Conservation (phyloP, 1,139 yeast species). For the Protomyces inouyei region DNA sequence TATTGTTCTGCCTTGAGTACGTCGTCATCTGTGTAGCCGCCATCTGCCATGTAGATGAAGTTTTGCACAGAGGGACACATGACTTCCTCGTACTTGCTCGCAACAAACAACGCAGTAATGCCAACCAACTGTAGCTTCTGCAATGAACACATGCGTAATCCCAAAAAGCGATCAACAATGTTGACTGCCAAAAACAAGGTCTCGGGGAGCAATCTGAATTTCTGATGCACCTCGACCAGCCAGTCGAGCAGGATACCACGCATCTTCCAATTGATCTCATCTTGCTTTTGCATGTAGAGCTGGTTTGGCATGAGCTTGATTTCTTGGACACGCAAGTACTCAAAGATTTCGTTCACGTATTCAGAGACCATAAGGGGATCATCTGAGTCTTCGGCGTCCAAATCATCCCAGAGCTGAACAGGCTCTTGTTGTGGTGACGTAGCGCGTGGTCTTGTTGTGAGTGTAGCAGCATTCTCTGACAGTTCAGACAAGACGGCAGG, state of each 20-base stretch:
- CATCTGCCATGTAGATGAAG: conserved; percentile 84
- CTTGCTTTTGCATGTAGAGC: conserved; percentile 67
- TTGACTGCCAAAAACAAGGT: conserved; percentile 84
- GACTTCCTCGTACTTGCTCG: conserved; percentile 94
- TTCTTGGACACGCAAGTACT: conserved; percentile 71
- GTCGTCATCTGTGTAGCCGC: conserved; percentile 77
- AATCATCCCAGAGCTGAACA: conserved; percentile 67
- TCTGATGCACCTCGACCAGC: conserved; percentile 87
- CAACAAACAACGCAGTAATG: conserved; percentile 82
- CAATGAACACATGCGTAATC: conserved; percentile 70
- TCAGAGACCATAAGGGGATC: conserved; percentile 96
- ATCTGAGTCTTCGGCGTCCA: conserved; percentile 82
- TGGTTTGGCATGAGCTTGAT: conserved; percentile 65
- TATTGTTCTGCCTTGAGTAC: conserved; percentile 82
- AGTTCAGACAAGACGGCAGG: conserved; percentile 1
- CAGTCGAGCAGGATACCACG: conserved; percentile 89
- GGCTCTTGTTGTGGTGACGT: background rate
- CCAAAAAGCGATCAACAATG: conserved; percentile 84
- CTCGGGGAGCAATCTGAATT: conserved; percentile 84
- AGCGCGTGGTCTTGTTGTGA: background rate
- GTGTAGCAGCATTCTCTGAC: background rate
- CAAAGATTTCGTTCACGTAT: conserved; percentile 82
- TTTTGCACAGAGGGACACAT: conserved; percentile 83
- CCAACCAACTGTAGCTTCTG: conserved; percentile 86
- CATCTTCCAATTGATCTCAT: conserved; percentile 75